Evolutionary conservation across 75 land plant species (phyloP).

Genomic region (Azolla pinnata): DNA sequence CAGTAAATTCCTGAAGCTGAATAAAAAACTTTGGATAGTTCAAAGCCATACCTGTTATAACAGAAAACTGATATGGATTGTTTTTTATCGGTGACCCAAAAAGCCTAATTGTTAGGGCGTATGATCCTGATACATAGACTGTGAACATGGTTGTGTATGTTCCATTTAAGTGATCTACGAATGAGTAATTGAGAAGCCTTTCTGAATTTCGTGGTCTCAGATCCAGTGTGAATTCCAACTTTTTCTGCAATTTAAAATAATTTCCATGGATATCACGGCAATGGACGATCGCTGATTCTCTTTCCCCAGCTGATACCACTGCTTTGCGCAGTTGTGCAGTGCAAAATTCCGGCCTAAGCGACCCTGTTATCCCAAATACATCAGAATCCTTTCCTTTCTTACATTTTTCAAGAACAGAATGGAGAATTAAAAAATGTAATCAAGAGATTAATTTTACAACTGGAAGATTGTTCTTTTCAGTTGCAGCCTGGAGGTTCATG

Average conservation of each 20-base stretch:
- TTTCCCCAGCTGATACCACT: neutral
- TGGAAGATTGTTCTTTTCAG: too few species aligned
- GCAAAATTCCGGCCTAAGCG: neutral
- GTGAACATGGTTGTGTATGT: neutral
- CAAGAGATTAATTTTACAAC: too few species aligned
- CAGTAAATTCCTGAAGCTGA: too few species aligned
- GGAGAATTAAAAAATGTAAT: too few species aligned
- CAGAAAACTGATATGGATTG: neutral
- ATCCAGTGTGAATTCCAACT: neutral
- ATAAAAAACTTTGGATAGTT: neutral
- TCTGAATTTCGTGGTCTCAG: neutral
- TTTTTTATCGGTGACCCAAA: neutral
- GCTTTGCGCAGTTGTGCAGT: neutral
- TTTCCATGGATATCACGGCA: neutral
- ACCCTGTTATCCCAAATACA: neutral
- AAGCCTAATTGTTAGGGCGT: neutral
- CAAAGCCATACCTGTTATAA: neutral
- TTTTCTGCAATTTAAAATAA: neutral
- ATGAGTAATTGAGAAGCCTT: neutral
- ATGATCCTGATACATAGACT: neutral
- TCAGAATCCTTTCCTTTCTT: too few species aligned
- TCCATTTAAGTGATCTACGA: neutral
- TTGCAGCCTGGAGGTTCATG: too few species aligned
- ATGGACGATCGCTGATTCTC: neutral
- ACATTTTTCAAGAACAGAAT: neutral